Base-by-base conservation (phyloP, 805 yeast species). In the Metschnikowia cerradonensis region DNA sequence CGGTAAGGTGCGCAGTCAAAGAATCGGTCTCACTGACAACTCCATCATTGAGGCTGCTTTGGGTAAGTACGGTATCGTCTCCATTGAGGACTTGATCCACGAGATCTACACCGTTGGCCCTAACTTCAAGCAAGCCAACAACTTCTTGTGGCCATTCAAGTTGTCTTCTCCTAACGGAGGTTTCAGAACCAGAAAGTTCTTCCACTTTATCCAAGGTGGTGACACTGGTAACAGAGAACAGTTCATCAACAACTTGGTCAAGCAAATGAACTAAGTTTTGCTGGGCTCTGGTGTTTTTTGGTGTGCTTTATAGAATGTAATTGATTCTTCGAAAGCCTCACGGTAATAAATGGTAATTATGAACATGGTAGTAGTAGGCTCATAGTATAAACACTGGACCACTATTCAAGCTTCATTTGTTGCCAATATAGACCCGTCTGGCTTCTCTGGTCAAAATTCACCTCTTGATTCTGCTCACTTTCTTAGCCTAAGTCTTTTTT, bases 81-180 rank as follows among this genome's bases (percentile, higher is more conserved):
- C 94, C 63, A 75, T 90, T 66, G 96, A 90, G 79, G 96, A 90
- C 77, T 83, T 90, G 80, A 87, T 90, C 79, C 96, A 90, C 86
- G 96, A 90, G 82, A 86, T 90, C 70, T 85, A 80, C 88, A 83
- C 96, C 62, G 96, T 89, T 75, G 96, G 96, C 78, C 96, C 96
- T 77, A 90, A 90, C 91, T 90, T 90, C 90, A 90, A 90, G 82
- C 96, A 90, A 82, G 96, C 88, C 70, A 88, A 88, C 91, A 90
- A 89, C 95, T 90, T 90, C 84, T 83, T 90, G 79, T 89, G 96
- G 95, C 96, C 96, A 81, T 90, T 90, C 92, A 84, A 88, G 82
- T 84, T 90, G 75, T 88, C 96, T 67, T 88, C 87, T 86, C 96
- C 96, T 78, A 82, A 83, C 77, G 96, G 96, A 80, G 96, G 96